Conservation (phyloP, 371 early-diverging fungal genomes). For the Coemansia sp. region DNA sequence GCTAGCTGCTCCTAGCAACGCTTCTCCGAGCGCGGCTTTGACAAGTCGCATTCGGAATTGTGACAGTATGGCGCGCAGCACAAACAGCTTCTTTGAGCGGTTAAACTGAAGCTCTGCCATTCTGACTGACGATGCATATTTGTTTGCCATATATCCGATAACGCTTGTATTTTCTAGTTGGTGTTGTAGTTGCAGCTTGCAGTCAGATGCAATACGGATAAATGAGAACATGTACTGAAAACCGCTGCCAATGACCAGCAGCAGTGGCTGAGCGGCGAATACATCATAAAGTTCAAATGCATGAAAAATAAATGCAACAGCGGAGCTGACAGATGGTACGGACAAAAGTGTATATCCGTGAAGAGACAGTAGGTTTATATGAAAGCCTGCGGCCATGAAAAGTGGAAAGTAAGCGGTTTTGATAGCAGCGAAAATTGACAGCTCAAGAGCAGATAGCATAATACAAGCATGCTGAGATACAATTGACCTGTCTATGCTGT, state of each 20-base stretch:
- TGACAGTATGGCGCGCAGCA: conserved; percentile 4
- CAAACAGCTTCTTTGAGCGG: background rate
- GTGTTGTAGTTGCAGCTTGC: background rate
- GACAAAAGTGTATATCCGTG: background rate
- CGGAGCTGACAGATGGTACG: background rate
- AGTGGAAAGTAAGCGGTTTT: background rate
- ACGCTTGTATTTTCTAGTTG: background rate
- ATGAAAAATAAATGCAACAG: background rate
- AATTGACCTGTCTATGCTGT: background rate
- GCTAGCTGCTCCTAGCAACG: background rate
- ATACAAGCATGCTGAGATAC: background rate
- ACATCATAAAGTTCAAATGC: background rate
- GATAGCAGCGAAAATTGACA: background rate
- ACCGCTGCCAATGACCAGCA: too few species aligned
- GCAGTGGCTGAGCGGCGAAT: background rate
- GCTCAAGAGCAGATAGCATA: background rate
- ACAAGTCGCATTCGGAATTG: background rate
- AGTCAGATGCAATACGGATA: background rate
- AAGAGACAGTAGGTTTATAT: background rate
- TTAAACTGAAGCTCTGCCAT: background rate
- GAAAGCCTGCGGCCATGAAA: background rate
- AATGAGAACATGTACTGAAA: background rate
- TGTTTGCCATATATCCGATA: background rate
- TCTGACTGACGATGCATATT: background rate
- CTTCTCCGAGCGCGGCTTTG: conserved; percentile 1